Conservation (phyloP, 805 yeast genomes). For the Kodamaea fukazawae region DNA sequence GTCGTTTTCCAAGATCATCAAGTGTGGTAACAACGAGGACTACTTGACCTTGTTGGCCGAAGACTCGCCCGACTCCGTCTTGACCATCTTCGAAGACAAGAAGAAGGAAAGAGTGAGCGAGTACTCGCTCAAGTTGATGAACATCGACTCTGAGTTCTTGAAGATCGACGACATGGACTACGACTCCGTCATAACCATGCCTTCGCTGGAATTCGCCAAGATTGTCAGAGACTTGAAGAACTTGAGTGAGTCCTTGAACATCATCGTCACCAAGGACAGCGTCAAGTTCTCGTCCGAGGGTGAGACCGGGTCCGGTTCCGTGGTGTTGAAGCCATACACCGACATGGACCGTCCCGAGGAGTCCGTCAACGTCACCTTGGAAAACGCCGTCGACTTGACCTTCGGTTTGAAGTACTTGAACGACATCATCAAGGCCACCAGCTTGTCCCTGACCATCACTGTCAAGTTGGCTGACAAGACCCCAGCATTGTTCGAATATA, state of each 20-base stretch:
- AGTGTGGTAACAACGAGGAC: slow-evolving; percentile 89
- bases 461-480: slow-evolving; percentile 85
- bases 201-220: slow-evolving; percentile 84
- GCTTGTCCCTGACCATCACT: slow-evolving; percentile 72
- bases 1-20: slow-evolving; percentile 82
- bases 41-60: slow-evolving; percentile 86
- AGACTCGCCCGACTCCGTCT: slow-evolving; percentile 68
- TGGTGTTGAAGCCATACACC: slow-evolving; percentile 78
- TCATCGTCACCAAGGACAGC: slow-evolving; percentile 86
- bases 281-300: slow-evolving; percentile 90
- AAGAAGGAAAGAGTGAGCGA: slow-evolving; percentile 89
- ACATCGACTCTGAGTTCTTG: slow-evolving; percentile 91
- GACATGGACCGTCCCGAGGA: slow-evolving; percentile 80
- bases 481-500: slow-evolving; percentile 92
- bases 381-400: slow-evolving; percentile 81
- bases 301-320: slow-evolving; percentile 84
- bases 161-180: slow-evolving; percentile 92
- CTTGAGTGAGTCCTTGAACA: slow-evolving; percentile 81
- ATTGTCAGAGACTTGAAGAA: slow-evolving; percentile 84
- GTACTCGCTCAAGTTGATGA: slow-evolving; percentile 89
- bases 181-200: slow-evolving; percentile 83
- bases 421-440: slow-evolving; percentile 89
- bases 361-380: slow-evolving; percentile 70
- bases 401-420: slow-evolving; percentile 89
- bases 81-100: slow-evolving; percentile 86